Evolutionary conservation across 345 rosid species (phyloP).

Genomic region (Lepidium africanum): DNA sequence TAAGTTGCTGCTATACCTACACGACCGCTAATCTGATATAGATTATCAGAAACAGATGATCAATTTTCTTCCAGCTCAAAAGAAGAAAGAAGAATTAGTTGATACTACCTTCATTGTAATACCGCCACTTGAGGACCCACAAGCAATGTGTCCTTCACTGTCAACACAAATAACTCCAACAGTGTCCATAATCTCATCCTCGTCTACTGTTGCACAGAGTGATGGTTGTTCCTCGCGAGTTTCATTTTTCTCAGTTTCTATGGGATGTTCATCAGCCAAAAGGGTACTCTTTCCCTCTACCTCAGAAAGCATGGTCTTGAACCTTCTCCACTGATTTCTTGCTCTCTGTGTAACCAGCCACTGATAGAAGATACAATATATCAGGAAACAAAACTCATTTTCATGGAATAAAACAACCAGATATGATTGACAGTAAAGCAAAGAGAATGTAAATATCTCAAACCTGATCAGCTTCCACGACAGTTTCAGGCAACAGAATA

Average conservation of each 20-base stretch:
- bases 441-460: neutral
- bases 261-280: constrained; percentile 11
- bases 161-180: constrained; percentile 94
- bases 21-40: constrained; percentile 72
- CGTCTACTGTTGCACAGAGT: constrained; percentile 27
- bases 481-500: constrained; percentile 39
- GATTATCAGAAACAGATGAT: neutral
- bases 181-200: constrained; percentile 67
- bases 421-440: neutral
- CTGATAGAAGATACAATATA: constrained; percentile 31
- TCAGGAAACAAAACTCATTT: neutral
- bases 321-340: constrained; percentile 65
- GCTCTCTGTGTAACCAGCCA: constrained; percentile 86
- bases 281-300: constrained; percentile 31
- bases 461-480: constrained; percentile 73
- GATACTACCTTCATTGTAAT: constrained; percentile 75
- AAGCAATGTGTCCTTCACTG: constrained; percentile 67
- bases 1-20: constrained; percentile 89
- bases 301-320: constrained; percentile 59
- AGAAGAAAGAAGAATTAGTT: neutral
- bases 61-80: neutral
- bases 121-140: constrained; percentile 95
- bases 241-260: constrained; percentile 17
- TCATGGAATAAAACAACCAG: neutral
- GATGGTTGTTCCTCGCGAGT: constrained; percentile 24